A percentile compares a stretch with the other conserved stretches of the same genome.
Conservation (phyloP, 805 yeast genomes). For the Wickerhamomyces silvicola region DNA sequence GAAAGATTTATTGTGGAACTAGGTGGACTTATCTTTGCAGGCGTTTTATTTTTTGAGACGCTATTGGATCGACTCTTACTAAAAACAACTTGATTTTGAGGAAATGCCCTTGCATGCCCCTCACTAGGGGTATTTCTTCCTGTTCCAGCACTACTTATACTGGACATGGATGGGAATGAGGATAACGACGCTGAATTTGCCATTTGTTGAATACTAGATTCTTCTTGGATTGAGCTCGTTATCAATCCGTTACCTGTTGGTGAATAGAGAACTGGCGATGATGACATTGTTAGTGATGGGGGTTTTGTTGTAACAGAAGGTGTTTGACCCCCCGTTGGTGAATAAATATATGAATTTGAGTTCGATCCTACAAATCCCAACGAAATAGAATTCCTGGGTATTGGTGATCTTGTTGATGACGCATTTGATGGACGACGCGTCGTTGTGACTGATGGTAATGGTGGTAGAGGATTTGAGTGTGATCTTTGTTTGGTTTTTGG, state of each 20-base stretch:
- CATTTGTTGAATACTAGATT: conserved; percentile 1
- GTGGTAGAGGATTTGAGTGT: conserved; percentile 25
- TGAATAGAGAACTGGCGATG: conserved; percentile 21
- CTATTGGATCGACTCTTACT: conserved; percentile 13
- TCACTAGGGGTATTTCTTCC: conserved; percentile 10
- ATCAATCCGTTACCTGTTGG: conserved; percentile 14
- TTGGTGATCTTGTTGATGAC: conserved; percentile 18
- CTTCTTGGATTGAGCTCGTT: conserved; percentile 14
- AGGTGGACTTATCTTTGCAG: no score
- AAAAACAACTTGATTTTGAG: conserved; percentile 3
- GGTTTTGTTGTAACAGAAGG: conserved; percentile 5
- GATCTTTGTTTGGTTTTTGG: conserved; percentile 5
- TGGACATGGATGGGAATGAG: conserved; percentile 21
- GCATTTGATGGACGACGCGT: conserved; percentile 22
- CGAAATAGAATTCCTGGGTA: conserved; percentile 20
- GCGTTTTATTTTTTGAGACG: conserved; percentile 1
- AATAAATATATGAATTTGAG: conserved; percentile 19
- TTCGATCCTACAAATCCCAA: conserved; percentile 17
- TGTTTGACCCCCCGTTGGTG: conserved; percentile 18
- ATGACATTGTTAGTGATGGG: conserved; percentile 2
- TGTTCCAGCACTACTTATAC: conserved; percentile 7
- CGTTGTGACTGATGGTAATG: conserved; percentile 28
- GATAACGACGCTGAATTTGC: conserved; percentile 5
- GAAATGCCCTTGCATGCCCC: conserved; percentile 8
- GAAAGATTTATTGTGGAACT: no score